phyloP scores from a whole-genome alignment of 306 rosid genomes.

The Cajanus cajan region DNA sequence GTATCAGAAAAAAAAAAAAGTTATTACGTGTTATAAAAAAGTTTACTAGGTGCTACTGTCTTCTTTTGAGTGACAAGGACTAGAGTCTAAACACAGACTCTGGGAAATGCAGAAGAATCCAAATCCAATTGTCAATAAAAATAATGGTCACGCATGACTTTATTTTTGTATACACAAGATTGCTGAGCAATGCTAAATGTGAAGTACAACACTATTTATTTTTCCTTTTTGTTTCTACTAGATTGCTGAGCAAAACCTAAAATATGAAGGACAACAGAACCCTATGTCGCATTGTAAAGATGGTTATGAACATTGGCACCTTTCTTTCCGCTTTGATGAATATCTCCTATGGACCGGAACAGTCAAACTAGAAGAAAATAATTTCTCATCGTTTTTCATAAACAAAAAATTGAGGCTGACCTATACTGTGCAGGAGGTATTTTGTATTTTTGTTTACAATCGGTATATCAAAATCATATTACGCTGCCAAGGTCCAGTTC shows the following conservation, averaged over 20 bases:
- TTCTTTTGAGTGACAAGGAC: background rate
- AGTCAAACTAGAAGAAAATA: background rate
- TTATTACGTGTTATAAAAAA: background rate
- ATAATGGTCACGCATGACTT: background rate
- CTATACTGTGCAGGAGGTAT: slow-evolving; percentile 34
- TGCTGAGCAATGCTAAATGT: no score
- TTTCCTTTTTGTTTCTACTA: background rate
- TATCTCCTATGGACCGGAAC: background rate
- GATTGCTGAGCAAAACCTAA: background rate
- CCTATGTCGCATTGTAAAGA: background rate
- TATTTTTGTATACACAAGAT: no score
- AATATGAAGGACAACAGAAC: background rate
- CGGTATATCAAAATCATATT: slow-evolving; percentile 45
- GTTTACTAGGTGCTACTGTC: background rate
- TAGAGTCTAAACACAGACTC: background rate
- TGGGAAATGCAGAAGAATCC: background rate
- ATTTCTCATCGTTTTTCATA: background rate
- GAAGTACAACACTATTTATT: background rate
- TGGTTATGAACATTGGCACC: background rate
- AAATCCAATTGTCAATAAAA: slow-evolving; percentile 1
- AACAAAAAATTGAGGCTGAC: slow-evolving; percentile 39
- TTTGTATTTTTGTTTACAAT: slow-evolving; percentile 19
- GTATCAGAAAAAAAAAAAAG: background rate
- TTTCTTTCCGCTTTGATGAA: background rate
- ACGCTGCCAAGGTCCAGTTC: slow-evolving; percentile 60